Evolutionary conservation across 257 asterid genomes (phyloP), one percentile per base, ranked within the genome.

Genomic region (Lavandula angustifolia): DNA sequence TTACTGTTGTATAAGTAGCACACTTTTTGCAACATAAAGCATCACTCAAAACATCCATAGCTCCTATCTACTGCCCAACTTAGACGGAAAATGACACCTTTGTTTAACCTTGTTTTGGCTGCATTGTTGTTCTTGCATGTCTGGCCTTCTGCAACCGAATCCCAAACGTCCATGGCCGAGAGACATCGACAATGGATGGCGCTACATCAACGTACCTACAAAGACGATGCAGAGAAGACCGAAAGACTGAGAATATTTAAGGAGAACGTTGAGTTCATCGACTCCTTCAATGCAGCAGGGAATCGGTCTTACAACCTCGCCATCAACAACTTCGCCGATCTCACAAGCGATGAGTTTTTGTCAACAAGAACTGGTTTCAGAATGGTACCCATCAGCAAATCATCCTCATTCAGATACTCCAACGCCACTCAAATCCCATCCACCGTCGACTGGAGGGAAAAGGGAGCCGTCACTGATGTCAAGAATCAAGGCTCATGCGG

Each of bases 121-220:
- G 71, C 63, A 27, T 2, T 72, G 11, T 12, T 75, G 41, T 32
- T 61, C n/a, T 12, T 75, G n/a, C 71, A 9, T 40, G 48, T 73
- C 7, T 72, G 67, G 60, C 42, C 33, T 47, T 41, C 69, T 60
- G 50, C 10, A 5, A 12, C 67, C 62, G 55, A 65, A 0, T 49
- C 56, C 17, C 81, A 76, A 12, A 44, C 60, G 0, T 2, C 69
- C 0, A 63, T 69, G 81, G 62, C 16, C 0, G 73, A 69, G 62
- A 71, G 22, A 7, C 80, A 76, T 3, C 73, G 68, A 32, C 37
- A 43, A 22, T 82, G 85, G 87, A 79, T 82, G 78, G 18, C 29
- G 4, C 71, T 29, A 0, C 47, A 48, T 55, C 77, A 73, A 44
- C 83, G 80, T 0, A 40, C 29, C 3, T 77, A 80, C 73, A 70